Conservation (phyloP, 495 filamentous ascomycete species). For the Daldinia bambusicola region DNA sequence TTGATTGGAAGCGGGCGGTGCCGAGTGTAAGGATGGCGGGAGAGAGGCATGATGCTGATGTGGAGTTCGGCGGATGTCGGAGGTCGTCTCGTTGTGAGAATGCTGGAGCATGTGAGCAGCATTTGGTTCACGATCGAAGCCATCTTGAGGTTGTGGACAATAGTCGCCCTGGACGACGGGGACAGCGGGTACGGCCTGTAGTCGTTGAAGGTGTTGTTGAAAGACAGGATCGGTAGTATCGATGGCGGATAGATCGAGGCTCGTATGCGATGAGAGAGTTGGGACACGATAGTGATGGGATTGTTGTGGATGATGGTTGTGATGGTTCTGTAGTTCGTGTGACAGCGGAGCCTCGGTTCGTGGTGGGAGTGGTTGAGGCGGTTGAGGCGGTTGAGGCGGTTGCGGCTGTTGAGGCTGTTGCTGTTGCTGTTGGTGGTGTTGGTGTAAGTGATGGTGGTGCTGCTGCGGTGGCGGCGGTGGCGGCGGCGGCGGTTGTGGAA, state of each 20-base stretch:
- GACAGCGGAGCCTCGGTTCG: constrained; percentile 25
- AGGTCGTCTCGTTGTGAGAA: constrained; percentile 43
- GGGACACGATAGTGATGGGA: constrained; percentile 43
- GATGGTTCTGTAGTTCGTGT: constrained; percentile 36
- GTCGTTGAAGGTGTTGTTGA: constrained; percentile 53
- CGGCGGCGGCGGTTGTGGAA: constrained; percentile 37
- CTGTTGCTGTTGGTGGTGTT: background rate
- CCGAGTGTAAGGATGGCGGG: constrained; percentile 48
- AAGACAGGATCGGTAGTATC: constrained; percentile 49
- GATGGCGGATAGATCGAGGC: constrained; percentile 52
- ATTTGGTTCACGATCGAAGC: constrained; percentile 41
- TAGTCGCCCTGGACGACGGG: constrained; percentile 54
- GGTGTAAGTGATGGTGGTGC: background rate
- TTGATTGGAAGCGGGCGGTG: constrained; percentile 45
- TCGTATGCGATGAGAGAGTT: constrained; percentile 52
- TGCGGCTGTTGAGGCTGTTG: background rate
- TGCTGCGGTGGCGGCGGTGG: constrained; percentile 11
- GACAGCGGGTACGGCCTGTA: constrained; percentile 51
- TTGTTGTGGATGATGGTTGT: constrained; percentile 36
- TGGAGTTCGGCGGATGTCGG: constrained; percentile 49
- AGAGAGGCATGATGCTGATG: constrained; percentile 49
- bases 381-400: constrained; percentile 7
- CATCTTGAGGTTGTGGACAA: constrained; percentile 48
- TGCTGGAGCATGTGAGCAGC: constrained; percentile 45
- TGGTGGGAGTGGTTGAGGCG: constrained; percentile 16